A percentile compares a stretch with the other conserved stretches of the same genome.
Conservation (phyloP, 108 stramenopile genomes). For the Cyclostephanos tholiformis region DNA sequence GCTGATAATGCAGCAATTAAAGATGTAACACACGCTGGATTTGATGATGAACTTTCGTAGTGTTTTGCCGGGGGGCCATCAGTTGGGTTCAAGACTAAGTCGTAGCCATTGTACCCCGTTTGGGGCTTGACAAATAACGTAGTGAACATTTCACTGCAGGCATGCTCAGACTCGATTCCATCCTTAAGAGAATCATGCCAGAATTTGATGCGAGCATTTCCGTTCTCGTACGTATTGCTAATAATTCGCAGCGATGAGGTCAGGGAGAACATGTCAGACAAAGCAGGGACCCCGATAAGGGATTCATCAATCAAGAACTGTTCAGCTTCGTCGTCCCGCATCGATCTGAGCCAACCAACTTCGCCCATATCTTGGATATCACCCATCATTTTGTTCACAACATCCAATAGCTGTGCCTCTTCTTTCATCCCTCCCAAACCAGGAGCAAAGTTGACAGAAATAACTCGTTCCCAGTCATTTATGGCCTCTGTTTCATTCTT, state of each 20-base stretch:
- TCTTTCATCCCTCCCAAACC: constrained; percentile 50
- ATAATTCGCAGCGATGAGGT: constrained; percentile 22
- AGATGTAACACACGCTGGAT: constrained; percentile 45
- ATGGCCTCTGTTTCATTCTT: constrained; percentile 35
- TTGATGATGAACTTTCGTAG: constrained; percentile 50
- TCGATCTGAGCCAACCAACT: constrained; percentile 29
- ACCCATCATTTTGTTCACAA: constrained; percentile 46
- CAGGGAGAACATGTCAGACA: constrained; percentile 45
- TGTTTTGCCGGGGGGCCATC: constrained; percentile 48
- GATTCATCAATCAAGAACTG: constrained; percentile 23
- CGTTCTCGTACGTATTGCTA: not conserved
- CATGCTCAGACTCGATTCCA: constrained; percentile 49
- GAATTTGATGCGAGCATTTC: constrained; percentile 25
- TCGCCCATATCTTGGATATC: constrained; percentile 55
- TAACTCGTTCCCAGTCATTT: constrained; percentile 43
- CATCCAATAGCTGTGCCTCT: constrained; percentile 29
- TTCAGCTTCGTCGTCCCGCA: constrained; percentile 7
- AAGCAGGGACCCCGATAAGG: constrained; percentile 21
- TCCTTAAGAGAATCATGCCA: constrained; percentile 37
- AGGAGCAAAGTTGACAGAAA: constrained; percentile 43
- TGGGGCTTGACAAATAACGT: constrained; percentile 44
- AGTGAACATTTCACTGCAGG: constrained; percentile 49
- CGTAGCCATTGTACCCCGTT: constrained; percentile 39
- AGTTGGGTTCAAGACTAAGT: constrained; percentile 43
- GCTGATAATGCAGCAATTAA: constrained; percentile 46